Evolutionary conservation across 164 flowering plant species (phyloP), one percentile per base, ranked within the genome.

Genomic region (Stephania yunnanensis): DNA sequence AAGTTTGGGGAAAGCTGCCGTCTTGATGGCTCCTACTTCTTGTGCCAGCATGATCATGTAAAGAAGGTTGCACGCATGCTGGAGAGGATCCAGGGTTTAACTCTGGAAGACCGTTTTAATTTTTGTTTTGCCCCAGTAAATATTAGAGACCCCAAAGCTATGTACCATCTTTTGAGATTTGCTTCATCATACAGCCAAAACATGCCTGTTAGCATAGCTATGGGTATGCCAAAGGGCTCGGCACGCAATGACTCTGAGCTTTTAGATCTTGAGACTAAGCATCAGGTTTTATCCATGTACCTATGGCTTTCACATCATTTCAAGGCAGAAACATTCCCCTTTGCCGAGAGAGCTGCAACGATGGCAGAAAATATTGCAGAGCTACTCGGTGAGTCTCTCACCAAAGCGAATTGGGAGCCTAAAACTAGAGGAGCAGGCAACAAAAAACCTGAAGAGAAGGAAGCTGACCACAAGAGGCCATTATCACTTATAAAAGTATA

Each of bases 41-140:
- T 93, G 78, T 89, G 92, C 74, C 82, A 82, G 19, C 92, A 93
- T 83, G 84, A 83, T 71, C 87, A 87, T 79, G 86, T 93, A 71
- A 93, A 89, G 85, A 95, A 88, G 83, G 89, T 92, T 63, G 98
- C 96, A 65, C 90, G 89, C 75, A 89, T 92, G 97, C 75, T 95
- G 86, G 96, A 95, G 82, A 91, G 83, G 82, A 89, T 95, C 69
- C 81, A 78, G 71, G 94, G 88, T 63, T 77, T 95, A 75, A 93
- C 99, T 30, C 77, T 95, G 53, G 89, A 92, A 81, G 99, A 93
- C 76, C 92, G 98, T 58, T 95, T 87, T 78, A 89, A 95, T 83
- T 95, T 95, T 79, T 95, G 99, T 85, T 95, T 95, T 84, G 97
- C 97, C 17, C 97, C 99, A 5, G 96, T 95, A 11, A 95, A 95